phyloP scores from a whole-genome alignment of 768 basidiomycete genomes.

The Coprinellus micaceus region DNA sequence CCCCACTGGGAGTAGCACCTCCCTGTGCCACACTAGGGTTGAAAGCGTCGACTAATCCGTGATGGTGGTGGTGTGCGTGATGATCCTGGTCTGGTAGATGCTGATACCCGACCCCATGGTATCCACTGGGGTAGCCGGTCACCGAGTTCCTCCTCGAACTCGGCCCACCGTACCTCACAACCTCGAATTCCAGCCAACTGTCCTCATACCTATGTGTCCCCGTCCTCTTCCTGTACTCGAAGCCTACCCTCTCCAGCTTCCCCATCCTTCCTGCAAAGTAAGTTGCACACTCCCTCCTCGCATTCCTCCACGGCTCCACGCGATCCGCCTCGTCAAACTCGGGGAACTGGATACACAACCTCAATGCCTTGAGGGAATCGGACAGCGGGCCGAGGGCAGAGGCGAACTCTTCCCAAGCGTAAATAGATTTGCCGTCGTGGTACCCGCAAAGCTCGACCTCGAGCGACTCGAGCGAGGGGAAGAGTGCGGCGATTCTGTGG shows the following conservation, averaged over 20 bases:
- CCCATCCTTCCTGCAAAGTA: conserved; percentile 31
- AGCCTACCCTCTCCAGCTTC: conserved; percentile 31
- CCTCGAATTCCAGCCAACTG: conserved; percentile 38
- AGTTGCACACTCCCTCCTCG: conserved; percentile 31
- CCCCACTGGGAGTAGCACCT: conserved; percentile 1
- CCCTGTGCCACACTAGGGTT: not conserved
- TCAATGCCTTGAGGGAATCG: conserved; percentile 22
- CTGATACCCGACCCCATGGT: not conserved
- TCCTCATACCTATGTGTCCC: conserved; percentile 40
- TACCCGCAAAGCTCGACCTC: conserved; percentile 43
- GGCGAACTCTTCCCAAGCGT: conserved; percentile 35
- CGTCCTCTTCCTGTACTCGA: conserved; percentile 39
- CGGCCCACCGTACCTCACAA: conserved; percentile 24
- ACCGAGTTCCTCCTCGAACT: conserved; percentile 10
- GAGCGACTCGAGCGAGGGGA: conserved; percentile 33
- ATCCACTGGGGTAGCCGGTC: not conserved
- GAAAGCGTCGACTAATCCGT: not conserved
- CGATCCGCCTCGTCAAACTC: conserved; percentile 32
- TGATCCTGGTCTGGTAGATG: not conserved
- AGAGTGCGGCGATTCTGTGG: conserved; percentile 27
- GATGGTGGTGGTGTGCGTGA: not conserved
- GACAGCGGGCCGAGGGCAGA: conserved; percentile 27
- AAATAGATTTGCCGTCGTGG: conserved; percentile 34
- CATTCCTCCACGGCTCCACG: conserved; percentile 28
- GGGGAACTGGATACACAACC: conserved; percentile 37